Evolutionary conservation across 2,329 filamentous ascomycete species (phyloP).

Genomic region (Penicillium sp.): DNA sequence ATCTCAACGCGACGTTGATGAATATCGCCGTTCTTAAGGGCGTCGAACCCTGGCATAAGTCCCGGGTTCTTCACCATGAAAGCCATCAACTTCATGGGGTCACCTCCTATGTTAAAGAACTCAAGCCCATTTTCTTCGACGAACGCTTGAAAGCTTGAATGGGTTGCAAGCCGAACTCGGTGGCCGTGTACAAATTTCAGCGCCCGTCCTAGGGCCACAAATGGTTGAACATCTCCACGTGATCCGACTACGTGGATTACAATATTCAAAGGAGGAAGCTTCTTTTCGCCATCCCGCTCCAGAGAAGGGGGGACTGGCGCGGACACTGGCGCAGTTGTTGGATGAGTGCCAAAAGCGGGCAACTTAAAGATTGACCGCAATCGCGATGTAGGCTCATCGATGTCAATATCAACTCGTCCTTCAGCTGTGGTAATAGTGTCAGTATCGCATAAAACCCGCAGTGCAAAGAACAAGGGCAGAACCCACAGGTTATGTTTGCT

Average conservation of each 20-base stretch:
- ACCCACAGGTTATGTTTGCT: slow-evolving; percentile 10
- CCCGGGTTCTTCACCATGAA: slow-evolving; percentile 91
- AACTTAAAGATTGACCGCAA: slow-evolving; percentile 62
- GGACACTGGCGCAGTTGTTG: slow-evolving; percentile 26
- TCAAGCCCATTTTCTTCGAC: slow-evolving; percentile 68
- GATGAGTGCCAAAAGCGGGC: slow-evolving; percentile 56
- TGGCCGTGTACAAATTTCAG: slow-evolving; percentile 65
- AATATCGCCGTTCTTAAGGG: slow-evolving; percentile 72
- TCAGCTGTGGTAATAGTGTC: slow-evolving; percentile 49
- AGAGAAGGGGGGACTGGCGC: slow-evolving; percentile 62
- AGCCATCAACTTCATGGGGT: slow-evolving; percentile 73
- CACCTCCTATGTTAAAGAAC: slow-evolving; percentile 73
- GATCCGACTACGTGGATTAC: slow-evolving; percentile 74
- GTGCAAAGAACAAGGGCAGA: neutral
- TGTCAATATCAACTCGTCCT: slow-evolving; percentile 74
- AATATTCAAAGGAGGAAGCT: slow-evolving; percentile 51
- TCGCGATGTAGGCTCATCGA: slow-evolving; percentile 65
- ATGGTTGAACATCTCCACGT: slow-evolving; percentile 71
- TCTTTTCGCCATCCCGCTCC: slow-evolving; percentile 52
- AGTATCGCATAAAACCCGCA: neutral
- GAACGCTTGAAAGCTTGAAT: slow-evolving; percentile 64
- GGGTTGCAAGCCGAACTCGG: slow-evolving; percentile 69
- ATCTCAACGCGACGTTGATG: slow-evolving; percentile 70
- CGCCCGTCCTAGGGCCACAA: slow-evolving; percentile 64
- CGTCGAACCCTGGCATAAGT: slow-evolving; percentile 76